Percentiles rank a stretch among this genome's conserved stretches.
phyloP scores from a whole-genome alignment of 805 yeast genomes.

The Myxozyma udenii region DNA sequence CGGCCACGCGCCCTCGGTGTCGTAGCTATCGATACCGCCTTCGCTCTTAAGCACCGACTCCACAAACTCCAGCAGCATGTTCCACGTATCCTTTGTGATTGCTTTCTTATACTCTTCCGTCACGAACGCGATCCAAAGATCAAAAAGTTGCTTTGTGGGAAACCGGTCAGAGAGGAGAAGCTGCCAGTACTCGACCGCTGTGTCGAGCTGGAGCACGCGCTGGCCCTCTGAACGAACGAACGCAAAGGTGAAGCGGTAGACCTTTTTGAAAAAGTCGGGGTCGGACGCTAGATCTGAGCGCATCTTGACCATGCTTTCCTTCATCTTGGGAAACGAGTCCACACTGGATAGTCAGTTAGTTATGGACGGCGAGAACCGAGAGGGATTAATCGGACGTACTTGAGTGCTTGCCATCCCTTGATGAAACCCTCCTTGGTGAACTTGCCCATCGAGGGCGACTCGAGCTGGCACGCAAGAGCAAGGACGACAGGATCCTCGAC shows the following conservation, averaged over 20 bases:
- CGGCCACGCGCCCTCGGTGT: conserved; percentile 90
- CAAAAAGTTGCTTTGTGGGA: conserved; percentile 24
- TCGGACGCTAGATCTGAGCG: conserved; percentile 40
- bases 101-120: conserved; percentile 44
- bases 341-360: conserved; percentile 16
- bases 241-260: conserved; percentile 70
- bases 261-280: conserved; percentile 47
- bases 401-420: conserved; percentile 52
- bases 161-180: conserved; percentile 52
- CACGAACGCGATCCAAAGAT: conserved; percentile 58
- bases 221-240: conserved; percentile 61
- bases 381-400: conserved; percentile 11
- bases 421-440: conserved; percentile 53
- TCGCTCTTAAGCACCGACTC: conserved; percentile 43
- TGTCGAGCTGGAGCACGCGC: conserved; percentile 54
- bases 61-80: conserved; percentile 70
- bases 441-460: conserved; percentile 63
- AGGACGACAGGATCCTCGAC: conserved; percentile 74
- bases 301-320: conserved; percentile 38
- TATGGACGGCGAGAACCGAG: not conserved
- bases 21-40: conserved; percentile 59
- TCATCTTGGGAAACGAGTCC: conserved; percentile 49
- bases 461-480: conserved; percentile 65
- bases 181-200: conserved; percentile 75
- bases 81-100: conserved; percentile 77